Conservation (phyloP, 2,329 filamentous ascomycete genomes). For the Fonsecaea multimorphosa region DNA sequence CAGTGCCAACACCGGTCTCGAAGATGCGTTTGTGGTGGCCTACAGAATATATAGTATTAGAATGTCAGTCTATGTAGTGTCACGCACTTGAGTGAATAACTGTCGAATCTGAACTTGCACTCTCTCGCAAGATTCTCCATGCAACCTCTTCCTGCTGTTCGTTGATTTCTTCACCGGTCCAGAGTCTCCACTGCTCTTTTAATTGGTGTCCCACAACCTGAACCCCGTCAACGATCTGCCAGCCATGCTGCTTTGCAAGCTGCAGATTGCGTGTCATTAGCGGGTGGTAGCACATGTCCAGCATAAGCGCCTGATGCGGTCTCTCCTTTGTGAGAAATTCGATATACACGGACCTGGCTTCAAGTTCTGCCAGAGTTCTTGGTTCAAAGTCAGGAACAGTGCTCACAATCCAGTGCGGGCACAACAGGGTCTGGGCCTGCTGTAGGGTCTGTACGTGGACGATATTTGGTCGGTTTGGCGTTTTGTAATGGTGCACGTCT, state of each 20-base stretch:
- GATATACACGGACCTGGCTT: slow-evolving; percentile 13
- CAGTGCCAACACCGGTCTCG: no score
- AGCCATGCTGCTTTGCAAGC: slow-evolving; percentile 25
- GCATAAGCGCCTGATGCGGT: slow-evolving; percentile 9
- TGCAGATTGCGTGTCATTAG: slow-evolving; percentile 11
- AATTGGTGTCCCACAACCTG: slow-evolving; percentile 25
- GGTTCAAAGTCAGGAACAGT: slow-evolving; percentile 24
- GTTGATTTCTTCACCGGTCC: slow-evolving; percentile 19
- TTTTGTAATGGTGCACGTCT: slow-evolving; percentile 20
- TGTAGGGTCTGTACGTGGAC: slow-evolving; percentile 65
- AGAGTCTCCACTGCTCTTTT: slow-evolving; percentile 16
- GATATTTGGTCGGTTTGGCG: slow-evolving; percentile 45
- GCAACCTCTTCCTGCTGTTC: slow-evolving; percentile 11
- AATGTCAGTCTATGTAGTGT: not conserved
- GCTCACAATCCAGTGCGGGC: slow-evolving; percentile 19
- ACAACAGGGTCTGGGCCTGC: slow-evolving; percentile 57
- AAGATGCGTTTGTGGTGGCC: not conserved
- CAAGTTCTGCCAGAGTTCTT: slow-evolving; percentile 10
- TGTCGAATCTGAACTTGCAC: slow-evolving; percentile 11
- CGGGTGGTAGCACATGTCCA: slow-evolving; percentile 30
- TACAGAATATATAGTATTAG: not conserved
- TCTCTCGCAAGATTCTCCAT: slow-evolving; percentile 14
- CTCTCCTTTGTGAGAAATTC: slow-evolving; percentile 16
- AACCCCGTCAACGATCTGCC: slow-evolving; percentile 18
- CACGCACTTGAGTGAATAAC: slow-evolving; percentile 7